Evolutionary conservation across 768 basidiomycete genomes (phyloP).

Genomic region (Serpula lacrymans): DNA sequence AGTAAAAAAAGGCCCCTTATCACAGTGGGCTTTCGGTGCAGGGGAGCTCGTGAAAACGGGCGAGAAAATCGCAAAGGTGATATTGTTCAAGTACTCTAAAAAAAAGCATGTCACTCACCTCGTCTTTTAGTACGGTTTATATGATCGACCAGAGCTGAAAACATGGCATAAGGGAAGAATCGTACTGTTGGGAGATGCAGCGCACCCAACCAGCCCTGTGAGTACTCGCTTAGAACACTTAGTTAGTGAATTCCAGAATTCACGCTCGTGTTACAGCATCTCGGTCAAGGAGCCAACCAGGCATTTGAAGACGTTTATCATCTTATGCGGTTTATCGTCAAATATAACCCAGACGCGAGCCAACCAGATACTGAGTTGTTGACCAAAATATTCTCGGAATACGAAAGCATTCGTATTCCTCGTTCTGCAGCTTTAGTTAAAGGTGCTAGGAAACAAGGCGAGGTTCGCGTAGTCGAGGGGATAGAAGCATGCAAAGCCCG

Average conservation of each 20-base stretch:
- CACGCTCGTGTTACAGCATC: conserved; percentile 27
- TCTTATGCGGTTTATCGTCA: conserved; percentile 29
- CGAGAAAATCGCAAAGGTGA: conserved; percentile 14
- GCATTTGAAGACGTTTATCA: conserved; percentile 41
- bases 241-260: neutral
- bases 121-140: conserved; percentile 36
- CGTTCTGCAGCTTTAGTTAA: conserved; percentile 34
- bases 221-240: conserved; percentile 9
- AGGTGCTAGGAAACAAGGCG: conserved; percentile 32
- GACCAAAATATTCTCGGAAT: conserved; percentile 27
- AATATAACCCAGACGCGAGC: conserved; percentile 26
- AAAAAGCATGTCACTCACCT: neutral
- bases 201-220: conserved; percentile 45
- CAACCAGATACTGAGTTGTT: conserved; percentile 27
- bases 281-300: conserved; percentile 46
- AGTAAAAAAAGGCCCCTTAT: conserved; percentile 14
- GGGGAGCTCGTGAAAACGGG: conserved; percentile 13
- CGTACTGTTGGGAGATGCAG: conserved; percentile 42
- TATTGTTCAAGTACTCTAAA: neutral
- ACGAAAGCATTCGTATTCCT: conserved; percentile 32
- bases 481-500: conserved; percentile 27
- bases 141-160: conserved; percentile 39
- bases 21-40: conserved; percentile 15
- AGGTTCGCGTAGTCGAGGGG: conserved; percentile 31
- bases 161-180: conserved; percentile 41